phyloP scores from a whole-genome alignment of 169 alveolate genomes.

The Amoebophrya sp. region DNA sequence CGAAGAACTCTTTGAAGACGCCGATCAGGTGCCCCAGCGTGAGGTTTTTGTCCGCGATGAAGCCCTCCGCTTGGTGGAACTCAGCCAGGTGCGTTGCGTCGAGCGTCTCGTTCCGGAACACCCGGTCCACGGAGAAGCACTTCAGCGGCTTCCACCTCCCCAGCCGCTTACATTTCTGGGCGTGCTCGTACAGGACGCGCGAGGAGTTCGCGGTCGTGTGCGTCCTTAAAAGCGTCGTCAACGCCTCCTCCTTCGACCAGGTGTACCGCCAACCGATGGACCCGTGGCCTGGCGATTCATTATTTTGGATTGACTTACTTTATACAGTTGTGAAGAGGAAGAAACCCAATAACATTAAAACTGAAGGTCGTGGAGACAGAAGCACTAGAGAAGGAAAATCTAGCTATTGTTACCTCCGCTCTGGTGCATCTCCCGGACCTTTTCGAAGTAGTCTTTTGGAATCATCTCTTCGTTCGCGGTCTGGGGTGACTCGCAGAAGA shows the following conservation, averaged over 20 bases:
- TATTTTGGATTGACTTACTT: neutral
- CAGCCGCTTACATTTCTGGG: conserved; percentile 67
- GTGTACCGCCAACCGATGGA: conserved; percentile 94
- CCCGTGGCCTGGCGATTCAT: conserved; percentile 58
- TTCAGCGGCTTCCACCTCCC: conserved; percentile 38
- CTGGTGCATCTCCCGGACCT: conserved; percentile 84
- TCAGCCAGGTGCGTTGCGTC: conserved; percentile 99
- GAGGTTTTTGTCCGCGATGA: conserved; percentile 75
- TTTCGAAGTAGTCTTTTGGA: conserved; percentile 65
- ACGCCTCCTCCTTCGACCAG: conserved; percentile 64
- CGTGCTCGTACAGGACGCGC: conserved; percentile 77
- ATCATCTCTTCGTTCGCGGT: conserved; percentile 30
- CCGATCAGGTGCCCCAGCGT: conserved; percentile 81
- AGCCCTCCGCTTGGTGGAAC: conserved; percentile 94
- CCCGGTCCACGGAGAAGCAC: conserved; percentile 96
- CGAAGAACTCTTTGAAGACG: conserved; percentile 44
- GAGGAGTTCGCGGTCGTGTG: conserved; percentile 99
- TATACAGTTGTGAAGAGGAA: neutral
- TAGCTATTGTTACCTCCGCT: conserved; percentile 24
- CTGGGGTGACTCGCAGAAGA: conserved; percentile 65
- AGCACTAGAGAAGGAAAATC: neutral
- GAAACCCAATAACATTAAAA: neutral
- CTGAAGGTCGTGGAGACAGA: neutral
- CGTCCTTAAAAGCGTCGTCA: conserved; percentile 77
- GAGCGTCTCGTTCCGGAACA: conserved; percentile 95